Base-by-base conservation (phyloP, 2,329 filamentous ascomycete genomes). In the Pseudocercospora cruenta region DNA sequence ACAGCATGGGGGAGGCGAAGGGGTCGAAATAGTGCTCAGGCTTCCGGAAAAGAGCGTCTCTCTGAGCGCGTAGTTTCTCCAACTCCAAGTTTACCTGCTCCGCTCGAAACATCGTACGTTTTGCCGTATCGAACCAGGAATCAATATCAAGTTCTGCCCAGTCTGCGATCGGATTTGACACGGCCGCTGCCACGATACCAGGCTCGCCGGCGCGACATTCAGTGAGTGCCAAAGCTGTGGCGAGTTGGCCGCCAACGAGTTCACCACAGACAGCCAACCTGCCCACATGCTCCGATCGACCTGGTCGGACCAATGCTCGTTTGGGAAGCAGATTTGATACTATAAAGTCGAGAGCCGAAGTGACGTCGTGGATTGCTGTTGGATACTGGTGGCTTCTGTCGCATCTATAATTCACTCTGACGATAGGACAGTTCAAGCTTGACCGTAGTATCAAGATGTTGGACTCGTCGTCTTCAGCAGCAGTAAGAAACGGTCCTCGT, bases 1-100 rank as follows among this genome's bases (percentile, higher is more conserved):
- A 84, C 51, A 83, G 78, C 2, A 82, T 75, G 3, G 83, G 82
- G 5, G 82, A 84, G 1, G 81, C 82, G 69, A 85, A 85, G 3
- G 81, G 79, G 69, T 85, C 83, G 63, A 83, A 83, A 65, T 78
- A 83, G 60, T 80, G 73, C 47, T 80, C 78, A 10, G 79, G 76
- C 53, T 76, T 79, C 9, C 72, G 69, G 70, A 85, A 85, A 1
- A 83, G 68, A 0, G 70, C 58, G 16, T 76, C 71, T 58, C 82
- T 75, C 24, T 79, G 72, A 19, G 69, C 70, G 19, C 75, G 70
- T 10, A 82, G 60, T 12, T 12, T 22, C n/a, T 62, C 39, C 14
- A 65, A 45, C 10, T 58, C 47, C n/a, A 64, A 33, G 55, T 28
- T 24, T 26, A 24, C 31, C 53, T 19, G 53, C 9, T 22, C 45